Conservation (phyloP, 345 rosid genomes). For the Sonneratia caseolaris region DNA sequence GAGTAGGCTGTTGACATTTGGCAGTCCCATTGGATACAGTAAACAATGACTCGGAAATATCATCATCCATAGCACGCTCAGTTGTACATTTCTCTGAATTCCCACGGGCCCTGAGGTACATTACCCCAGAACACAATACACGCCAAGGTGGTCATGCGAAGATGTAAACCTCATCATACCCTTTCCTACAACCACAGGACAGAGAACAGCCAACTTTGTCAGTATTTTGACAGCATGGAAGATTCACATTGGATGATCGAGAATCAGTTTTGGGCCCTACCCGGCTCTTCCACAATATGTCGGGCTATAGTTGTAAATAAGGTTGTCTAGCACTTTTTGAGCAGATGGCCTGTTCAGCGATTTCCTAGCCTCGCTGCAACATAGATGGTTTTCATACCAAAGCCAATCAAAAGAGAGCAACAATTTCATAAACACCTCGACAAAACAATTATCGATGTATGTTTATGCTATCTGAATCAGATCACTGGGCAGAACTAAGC, state of each 20-base stretch:
- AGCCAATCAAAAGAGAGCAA: background rate
- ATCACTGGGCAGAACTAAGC: background rate
- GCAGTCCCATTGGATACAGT: background rate
- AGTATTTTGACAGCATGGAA: background rate
- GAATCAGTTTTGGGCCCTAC: conserved; percentile 24
- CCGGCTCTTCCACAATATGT: conserved; percentile 82
- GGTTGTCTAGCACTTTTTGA: conserved; percentile 55
- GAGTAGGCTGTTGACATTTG: background rate
- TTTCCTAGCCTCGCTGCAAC: conserved; percentile 80
- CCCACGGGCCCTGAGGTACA: too few relatives aligned
- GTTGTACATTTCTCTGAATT: background rate
- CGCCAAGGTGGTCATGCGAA: conserved; percentile 19
- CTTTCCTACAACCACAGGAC: conserved; percentile 42
- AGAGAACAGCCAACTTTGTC: background rate
- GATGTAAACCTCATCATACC: conserved; percentile 80
- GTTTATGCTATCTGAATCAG: background rate
- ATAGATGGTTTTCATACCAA: background rate
- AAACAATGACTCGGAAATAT: background rate
- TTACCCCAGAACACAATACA: background rate
- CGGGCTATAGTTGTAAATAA: conserved; percentile 73
- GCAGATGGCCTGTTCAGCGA: conserved; percentile 58
- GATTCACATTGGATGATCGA: too few relatives aligned
- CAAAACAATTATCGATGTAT: background rate
- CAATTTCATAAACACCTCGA: background rate
- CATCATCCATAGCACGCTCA: background rate